phyloP scores from a whole-genome alignment of 106 monocot species.

The Dioscorea zingiberensis region DNA sequence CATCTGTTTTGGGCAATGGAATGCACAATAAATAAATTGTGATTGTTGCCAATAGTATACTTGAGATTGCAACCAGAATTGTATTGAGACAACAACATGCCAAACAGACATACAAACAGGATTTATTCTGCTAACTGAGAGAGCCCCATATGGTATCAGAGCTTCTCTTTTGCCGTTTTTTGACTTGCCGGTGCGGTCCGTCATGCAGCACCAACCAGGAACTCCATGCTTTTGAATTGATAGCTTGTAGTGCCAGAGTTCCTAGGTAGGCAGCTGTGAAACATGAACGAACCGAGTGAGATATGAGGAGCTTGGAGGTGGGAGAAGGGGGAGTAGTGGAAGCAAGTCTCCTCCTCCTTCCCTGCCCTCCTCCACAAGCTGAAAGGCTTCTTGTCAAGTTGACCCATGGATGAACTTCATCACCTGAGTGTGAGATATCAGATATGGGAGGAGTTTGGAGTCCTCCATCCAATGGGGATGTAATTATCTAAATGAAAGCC shows the following conservation, averaged over 20 bases:
- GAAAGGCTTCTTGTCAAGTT: background rate
- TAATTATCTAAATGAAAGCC: background rate
- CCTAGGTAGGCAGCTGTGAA: background rate
- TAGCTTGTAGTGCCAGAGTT: too few relatives aligned
- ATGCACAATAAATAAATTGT: too few relatives aligned
- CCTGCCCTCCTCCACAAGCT: background rate
- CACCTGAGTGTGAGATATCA: background rate
- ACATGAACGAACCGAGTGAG: conserved; percentile 8
- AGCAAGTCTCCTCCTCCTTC: background rate
- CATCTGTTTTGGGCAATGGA: too few relatives aligned
- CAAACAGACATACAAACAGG: too few relatives aligned
- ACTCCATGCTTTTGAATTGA: too few relatives aligned
- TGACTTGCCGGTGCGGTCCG: conserved; percentile 30
- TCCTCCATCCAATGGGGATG: background rate
- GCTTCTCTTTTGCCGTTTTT: conserved; percentile 6
- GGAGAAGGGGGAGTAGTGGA: background rate
- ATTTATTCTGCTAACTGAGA: background rate
- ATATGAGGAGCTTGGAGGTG: background rate
- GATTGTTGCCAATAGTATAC: too few relatives aligned
- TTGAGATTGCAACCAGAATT: too few relatives aligned
- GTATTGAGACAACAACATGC: too few relatives aligned
- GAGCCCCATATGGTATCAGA: background rate
- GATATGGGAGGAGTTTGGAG: background rate
- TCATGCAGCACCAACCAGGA: background rate
- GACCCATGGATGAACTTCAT: conserved; percentile 13